Evolutionary conservation across 2,329 filamentous ascomycete genomes (phyloP), one percentile per base, ranked within the genome.

Genomic region (Nemania abortiva): DNA sequence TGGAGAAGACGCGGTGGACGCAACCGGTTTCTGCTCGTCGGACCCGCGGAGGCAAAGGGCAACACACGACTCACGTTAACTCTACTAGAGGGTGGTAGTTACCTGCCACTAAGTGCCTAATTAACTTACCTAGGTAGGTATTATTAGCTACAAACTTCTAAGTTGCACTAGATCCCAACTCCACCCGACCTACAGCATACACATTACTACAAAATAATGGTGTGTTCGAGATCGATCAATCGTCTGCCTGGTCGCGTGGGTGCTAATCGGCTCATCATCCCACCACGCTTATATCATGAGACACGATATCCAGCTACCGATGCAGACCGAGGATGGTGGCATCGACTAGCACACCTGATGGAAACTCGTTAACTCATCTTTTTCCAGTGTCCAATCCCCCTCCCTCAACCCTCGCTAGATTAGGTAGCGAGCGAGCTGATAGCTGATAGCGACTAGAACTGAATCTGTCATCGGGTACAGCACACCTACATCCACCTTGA

Each of bases 21-120:
- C 49, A 66, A 71, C 71, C 72, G 72, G 72, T 69, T 75, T 76
- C 71, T 76, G 55, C 69, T 75, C 69, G 50, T 42, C 20, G 18
- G 49, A 47, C 34, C 60, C 64, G 62, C 62, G 34, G 37, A 65
- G 24, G 24, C 20, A n/a, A 34, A 27, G 24, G n/a, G 22, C 45
- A 42, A 29, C 29, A 61, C 47, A 13, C 29, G 49, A 56, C 42
- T 50, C 47, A 27, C 10, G 15, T 52, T 24, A 49, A 22, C 47
- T 49, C n/a, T n/a, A 47, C n/a, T 11, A 22, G 2, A 49, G n/a
- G n/a, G 13, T n/a, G n/a, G n/a, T n/a, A n/a, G n/a, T n/a, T 6
- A 29, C 24, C 11, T 52, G 15, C 49, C 15, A 47, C 18, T 5
- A 27, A 27, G 24, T 27, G 24, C 15, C 6, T 47, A 2, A n/a